A percentile compares a stretch with the other conserved stretches of the same genome.
Evolutionary conservation across 768 basidiomycete genomes (phyloP).

Genomic region (Lactarius sp.): DNA sequence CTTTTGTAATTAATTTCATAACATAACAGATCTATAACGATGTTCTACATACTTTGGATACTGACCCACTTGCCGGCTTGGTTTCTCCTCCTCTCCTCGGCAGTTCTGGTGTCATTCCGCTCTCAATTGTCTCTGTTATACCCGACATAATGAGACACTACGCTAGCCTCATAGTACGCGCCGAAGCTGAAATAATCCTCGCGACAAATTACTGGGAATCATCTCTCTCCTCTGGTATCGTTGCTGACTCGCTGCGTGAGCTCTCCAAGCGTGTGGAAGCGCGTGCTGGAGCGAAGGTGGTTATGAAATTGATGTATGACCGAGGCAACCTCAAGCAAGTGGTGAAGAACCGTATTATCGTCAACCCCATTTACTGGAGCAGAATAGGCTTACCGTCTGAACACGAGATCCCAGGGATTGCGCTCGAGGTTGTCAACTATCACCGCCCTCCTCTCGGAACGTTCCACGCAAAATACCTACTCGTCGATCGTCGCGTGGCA

Average conservation of each 20-base stretch:
- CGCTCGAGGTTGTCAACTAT: conserved; percentile 56
- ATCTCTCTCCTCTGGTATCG: conserved; percentile 45
- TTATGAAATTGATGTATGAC: conserved; percentile 69
- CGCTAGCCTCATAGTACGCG: conserved; percentile 53
- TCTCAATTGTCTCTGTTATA: conserved; percentile 58
- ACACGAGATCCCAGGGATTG: conserved; percentile 55
- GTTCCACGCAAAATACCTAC: conserved; percentile 67
- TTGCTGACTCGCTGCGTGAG: conserved; percentile 39
- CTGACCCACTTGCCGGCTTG: conserved; percentile 50
- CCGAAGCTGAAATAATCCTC: conserved; percentile 59
- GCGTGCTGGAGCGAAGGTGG: conserved; percentile 42
- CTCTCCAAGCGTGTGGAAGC: conserved; percentile 41
- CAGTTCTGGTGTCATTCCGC: conserved; percentile 55
- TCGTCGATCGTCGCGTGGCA: conserved; percentile 64
- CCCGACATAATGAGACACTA: conserved; percentile 74
- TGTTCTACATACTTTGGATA: conserved; percentile 52
- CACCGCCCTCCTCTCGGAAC: conserved; percentile 56
- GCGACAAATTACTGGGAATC: conserved; percentile 62
- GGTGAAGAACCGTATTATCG: conserved; percentile 43
- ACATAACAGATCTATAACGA: conserved; percentile 52
- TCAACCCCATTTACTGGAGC: conserved; percentile 43
- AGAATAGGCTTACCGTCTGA: conserved; percentile 47
- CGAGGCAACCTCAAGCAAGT: conserved; percentile 55
- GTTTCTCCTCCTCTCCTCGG: conserved; percentile 62
- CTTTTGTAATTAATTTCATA: not conserved